These are phyloP conservation scores for Streptanthus diversifolius DNA, from an alignment of 345 rosid species.

Conservation along the genomic window DNA sequence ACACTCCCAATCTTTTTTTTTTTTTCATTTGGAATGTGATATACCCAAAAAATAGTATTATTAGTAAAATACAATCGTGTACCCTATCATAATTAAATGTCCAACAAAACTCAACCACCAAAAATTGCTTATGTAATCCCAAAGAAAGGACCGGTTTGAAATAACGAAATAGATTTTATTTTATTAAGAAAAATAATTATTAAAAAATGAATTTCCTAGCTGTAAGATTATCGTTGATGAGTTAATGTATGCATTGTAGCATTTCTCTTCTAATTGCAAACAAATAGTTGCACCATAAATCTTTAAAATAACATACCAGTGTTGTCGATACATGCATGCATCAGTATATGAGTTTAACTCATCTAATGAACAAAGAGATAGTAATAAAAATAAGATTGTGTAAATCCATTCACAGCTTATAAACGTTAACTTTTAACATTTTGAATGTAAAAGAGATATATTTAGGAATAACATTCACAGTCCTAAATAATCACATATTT, in stretches of 20 bases:
- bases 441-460: background rate
- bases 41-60: background rate
- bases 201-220: background rate
- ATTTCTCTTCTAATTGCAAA: background rate
- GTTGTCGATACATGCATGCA: background rate
- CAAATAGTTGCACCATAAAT: background rate
- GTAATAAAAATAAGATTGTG: too few relatives aligned
- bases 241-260: background rate
- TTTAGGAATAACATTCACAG: background rate
- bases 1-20: background rate
- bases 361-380: background rate
- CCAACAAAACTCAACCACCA: constrained; percentile 20
- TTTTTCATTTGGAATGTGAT: background rate
- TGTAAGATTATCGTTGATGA: background rate
- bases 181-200: background rate
- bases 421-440: background rate
- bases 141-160: background rate
- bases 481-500: background rate
- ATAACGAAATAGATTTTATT: background rate
- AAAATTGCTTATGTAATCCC: constrained; percentile 1
- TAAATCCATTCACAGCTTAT: background rate
- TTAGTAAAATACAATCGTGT: background rate
- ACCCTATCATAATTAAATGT: constrained; percentile 1
- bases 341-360: background rate
- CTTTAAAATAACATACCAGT: background rate